Evolutionary conservation across 2,329 filamentous ascomycete genomes (phyloP).

Genomic region (Aspergillus floridensis): DNA sequence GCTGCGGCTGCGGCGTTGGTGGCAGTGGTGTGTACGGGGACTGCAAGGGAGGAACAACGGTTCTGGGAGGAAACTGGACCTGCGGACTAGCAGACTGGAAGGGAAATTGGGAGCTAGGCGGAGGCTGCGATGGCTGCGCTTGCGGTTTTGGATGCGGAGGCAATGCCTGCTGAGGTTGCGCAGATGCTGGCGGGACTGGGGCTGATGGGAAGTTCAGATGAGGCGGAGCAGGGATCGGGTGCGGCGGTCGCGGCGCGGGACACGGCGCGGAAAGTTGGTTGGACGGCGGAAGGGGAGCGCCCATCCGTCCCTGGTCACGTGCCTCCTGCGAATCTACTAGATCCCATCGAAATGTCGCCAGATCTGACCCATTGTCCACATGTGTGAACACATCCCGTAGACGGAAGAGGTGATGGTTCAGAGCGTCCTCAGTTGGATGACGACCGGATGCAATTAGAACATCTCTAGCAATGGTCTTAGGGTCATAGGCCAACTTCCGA

Average conservation of each 20-base stretch:
- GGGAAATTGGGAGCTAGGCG: not conserved
- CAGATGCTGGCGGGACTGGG: not conserved
- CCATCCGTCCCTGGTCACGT: conserved; percentile 14
- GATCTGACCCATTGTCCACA: conserved; percentile 50
- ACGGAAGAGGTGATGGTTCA: conserved; percentile 60
- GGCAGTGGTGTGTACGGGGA: not conserved
- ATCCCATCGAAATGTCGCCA: conserved; percentile 61
- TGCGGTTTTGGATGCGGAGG: not conserved
- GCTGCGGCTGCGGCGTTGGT: not conserved
- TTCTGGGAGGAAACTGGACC: not conserved
- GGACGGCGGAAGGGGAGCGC: not conserved
- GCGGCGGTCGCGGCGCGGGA: not conserved
- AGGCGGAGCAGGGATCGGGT: not conserved
- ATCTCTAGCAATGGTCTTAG: conserved; percentile 62
- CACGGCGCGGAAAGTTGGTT: conserved; percentile 3
- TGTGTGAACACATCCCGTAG: conserved; percentile 43
- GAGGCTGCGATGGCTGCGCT: not conserved
- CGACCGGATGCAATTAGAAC: conserved; percentile 61
- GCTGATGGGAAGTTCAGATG: not conserved
- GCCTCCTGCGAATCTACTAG: conserved; percentile 47
- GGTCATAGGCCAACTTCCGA: conserved; percentile 55
- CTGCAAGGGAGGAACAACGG: not conserved
- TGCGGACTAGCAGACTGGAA: not conserved
- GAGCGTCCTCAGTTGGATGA: conserved; percentile 56
- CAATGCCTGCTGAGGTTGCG: not conserved